Conservation (phyloP, 164 flowering plant genomes). For the Malania oleifera region DNA sequence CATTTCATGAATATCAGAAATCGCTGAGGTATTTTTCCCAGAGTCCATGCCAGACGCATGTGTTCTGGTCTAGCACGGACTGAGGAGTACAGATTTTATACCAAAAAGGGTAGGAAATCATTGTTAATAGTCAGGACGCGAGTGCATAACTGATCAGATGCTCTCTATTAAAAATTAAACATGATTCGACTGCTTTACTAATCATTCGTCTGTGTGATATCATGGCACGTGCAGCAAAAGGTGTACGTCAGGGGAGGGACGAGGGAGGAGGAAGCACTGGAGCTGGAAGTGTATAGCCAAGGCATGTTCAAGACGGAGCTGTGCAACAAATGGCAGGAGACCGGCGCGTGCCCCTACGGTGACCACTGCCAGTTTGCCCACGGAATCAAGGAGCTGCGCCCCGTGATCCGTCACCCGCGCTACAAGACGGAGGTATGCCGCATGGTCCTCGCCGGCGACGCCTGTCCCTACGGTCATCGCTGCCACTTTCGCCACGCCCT, state of each 20-base stretch:
- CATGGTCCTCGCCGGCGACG: slow-evolving; percentile 74
- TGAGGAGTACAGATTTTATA: no score
- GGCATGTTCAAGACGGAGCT: slow-evolving; percentile 91
- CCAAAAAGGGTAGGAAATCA: no score
- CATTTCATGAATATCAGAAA: no score
- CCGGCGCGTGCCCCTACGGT: slow-evolving; percentile 76
- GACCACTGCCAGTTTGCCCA: slow-evolving; percentile 88
- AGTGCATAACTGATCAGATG: no score
- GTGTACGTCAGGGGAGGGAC: slow-evolving; percentile 53
- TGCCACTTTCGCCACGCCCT: slow-evolving; percentile 92
- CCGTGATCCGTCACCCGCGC: slow-evolving; percentile 91
- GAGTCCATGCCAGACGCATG: no score
- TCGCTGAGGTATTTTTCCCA: no score
- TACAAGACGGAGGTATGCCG: slow-evolving; percentile 94
- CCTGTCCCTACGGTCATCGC: slow-evolving; percentile 90
- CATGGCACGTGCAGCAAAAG: slow-evolving; percentile 34
- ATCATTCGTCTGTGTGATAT: background rate
- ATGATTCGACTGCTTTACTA: no score
- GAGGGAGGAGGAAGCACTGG: slow-evolving; percentile 53
- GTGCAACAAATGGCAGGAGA: slow-evolving; percentile 94
- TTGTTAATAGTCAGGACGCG: no score
- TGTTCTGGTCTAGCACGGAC: no score
- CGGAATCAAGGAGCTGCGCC: slow-evolving; percentile 84
- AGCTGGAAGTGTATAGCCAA: slow-evolving; percentile 74
- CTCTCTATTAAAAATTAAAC: no score